These are phyloP conservation scores for Helianthus tuberosus DNA, from an alignment of 129 eudicot species.

Conservation along the genomic window DNA sequence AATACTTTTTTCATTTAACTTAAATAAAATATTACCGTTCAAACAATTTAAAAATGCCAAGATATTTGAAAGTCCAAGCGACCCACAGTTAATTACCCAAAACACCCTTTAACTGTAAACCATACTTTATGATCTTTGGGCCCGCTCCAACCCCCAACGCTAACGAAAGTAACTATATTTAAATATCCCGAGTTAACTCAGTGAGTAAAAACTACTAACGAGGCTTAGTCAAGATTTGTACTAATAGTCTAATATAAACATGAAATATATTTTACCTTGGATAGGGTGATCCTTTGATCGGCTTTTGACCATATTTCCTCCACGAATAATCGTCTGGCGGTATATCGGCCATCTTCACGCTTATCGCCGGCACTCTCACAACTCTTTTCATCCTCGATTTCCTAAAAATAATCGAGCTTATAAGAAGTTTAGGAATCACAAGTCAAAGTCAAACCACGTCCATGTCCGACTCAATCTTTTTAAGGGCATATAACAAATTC, in stretches of 20 bases:
- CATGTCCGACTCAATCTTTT: no score
- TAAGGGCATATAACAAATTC: no score
- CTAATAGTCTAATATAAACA: neutral
- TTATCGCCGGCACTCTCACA: constrained; percentile 87
- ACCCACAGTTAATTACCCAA: neutral
- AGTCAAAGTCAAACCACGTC: neutral
- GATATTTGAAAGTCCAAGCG: constrained; percentile 11
- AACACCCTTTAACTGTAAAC: neutral
- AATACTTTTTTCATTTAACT: no score
- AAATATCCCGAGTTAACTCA: constrained; percentile 21
- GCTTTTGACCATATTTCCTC: constrained; percentile 99
- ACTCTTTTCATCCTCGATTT: constrained; percentile 80
- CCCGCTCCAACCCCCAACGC: constrained; percentile 34
- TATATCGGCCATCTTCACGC: constrained; percentile 94
- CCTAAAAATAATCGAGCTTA: constrained; percentile 29
- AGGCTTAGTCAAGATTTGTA: neutral
- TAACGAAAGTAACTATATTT: neutral
- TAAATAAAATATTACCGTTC: no score
- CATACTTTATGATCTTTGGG: constrained; percentile 16
- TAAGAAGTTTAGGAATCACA: no score
- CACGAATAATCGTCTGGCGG: constrained; percentile 97
- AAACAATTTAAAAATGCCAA: neutral
- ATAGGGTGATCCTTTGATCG: constrained; percentile 97
- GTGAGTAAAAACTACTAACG: neutral
- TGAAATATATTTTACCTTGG: constrained; percentile 58